Percentiles rank a stretch among this genome's conserved stretches.
These are phyloP conservation scores for Suillus subluteus DNA, from an alignment of 768 basidiomycete species.

Conservation along the genomic window DNA sequence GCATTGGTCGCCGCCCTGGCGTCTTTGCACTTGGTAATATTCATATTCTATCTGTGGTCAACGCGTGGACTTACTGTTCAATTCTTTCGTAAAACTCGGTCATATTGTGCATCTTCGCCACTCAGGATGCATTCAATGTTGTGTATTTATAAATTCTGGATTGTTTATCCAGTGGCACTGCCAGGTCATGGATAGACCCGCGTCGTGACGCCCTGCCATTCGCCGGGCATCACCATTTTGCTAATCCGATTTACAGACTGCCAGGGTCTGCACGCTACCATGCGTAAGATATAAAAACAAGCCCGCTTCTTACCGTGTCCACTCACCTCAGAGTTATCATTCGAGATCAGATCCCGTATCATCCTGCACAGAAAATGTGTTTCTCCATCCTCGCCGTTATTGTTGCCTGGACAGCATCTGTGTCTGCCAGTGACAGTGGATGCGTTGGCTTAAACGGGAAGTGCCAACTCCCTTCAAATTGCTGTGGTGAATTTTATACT, in stretches of 20 bases:
- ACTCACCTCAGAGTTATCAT: background rate
- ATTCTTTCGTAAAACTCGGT: background rate
- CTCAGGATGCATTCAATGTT: background rate
- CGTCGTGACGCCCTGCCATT: background rate
- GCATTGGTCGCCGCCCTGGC: background rate
- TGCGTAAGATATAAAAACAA: background rate
- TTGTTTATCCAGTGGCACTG: background rate
- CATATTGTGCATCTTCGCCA: too few relatives aligned
- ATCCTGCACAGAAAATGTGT: background rate
- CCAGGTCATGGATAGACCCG: background rate
- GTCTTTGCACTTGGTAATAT: background rate
- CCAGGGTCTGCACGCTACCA: background rate
- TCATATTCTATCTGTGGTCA: background rate
- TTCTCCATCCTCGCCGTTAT: background rate
- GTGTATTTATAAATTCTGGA: background rate
- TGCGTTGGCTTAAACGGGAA: rapidly evolving
- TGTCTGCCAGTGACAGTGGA: too few relatives aligned
- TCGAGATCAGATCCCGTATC: background rate
- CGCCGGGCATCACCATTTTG: background rate
- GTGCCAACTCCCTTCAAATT: rapidly evolving
- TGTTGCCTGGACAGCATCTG: background rate
- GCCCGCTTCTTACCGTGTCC: background rate
- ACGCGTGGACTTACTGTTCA: background rate
- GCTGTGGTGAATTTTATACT: background rate
- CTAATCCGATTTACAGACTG: background rate